Conservation (phyloP, 2,329 filamentous ascomycete genomes). For the Epichloe brachyelytri region DNA sequence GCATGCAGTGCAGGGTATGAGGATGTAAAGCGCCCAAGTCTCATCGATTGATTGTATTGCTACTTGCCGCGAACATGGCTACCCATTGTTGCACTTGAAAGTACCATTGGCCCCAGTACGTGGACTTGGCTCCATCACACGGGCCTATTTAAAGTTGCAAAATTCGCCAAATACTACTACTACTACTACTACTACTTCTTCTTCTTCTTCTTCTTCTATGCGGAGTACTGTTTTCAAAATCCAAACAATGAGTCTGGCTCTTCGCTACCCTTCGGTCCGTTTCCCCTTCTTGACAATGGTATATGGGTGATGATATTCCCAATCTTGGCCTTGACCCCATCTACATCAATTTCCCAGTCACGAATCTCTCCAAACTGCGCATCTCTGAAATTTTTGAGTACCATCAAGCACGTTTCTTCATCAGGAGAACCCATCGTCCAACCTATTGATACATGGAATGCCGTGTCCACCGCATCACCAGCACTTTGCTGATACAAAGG, state of each 20-base stretch:
- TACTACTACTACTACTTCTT: too few relatives aligned
- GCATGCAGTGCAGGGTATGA: background rate
- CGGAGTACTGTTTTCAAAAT: background rate
- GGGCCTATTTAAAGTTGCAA: too few relatives aligned
- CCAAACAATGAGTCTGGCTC: slow-evolving; percentile 7
- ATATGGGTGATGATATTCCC: slow-evolving; percentile 53
- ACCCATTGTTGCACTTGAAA: too few relatives aligned
- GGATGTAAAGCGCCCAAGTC: background rate
- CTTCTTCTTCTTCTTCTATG: too few relatives aligned
- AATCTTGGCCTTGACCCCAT: slow-evolving; percentile 59
- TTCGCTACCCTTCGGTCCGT: background rate
- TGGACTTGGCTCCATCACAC: too few relatives aligned
- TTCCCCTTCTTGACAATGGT: slow-evolving; percentile 15
- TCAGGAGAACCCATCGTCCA: slow-evolving; percentile 57
- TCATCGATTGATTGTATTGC: background rate
- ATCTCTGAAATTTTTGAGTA: slow-evolving; percentile 13
- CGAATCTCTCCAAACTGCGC: slow-evolving; percentile 18
- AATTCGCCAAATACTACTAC: too few relatives aligned
- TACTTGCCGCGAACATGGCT: too few relatives aligned
- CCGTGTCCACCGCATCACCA: slow-evolving; percentile 18
- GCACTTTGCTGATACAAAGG: slow-evolving; percentile 46
- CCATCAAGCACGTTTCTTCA: slow-evolving; percentile 20
- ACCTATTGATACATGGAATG: slow-evolving; percentile 81
- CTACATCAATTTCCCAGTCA: slow-evolving; percentile 38
- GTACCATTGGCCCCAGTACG: too few relatives aligned